Percentiles rank a stretch among this genome's conserved stretches.
Evolutionary conservation across 2,329 filamentous ascomycete genomes (phyloP).

Genomic region (Calonectria fujianensis): DNA sequence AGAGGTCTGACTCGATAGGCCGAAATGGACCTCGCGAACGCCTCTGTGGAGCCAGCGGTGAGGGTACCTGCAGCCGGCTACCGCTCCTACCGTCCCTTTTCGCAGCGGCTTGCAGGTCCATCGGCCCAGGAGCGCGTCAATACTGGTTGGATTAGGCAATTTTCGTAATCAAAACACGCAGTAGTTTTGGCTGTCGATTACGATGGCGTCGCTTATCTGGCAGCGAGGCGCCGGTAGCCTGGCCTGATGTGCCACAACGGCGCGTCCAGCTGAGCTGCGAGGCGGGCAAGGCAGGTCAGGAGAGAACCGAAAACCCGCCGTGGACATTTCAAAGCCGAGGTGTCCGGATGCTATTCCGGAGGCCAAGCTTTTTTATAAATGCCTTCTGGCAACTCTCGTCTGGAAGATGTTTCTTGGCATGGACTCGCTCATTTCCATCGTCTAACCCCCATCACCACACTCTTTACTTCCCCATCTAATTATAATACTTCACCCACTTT

Average conservation of each 20-base stretch:
- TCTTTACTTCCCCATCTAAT: not conserved
- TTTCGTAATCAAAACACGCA: constrained; percentile 19
- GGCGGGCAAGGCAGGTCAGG: constrained; percentile 1
- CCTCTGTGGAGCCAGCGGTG: constrained; percentile 21
- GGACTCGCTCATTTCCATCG: not conserved
- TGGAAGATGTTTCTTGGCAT: constrained; percentile 1
- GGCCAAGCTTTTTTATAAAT: constrained; percentile 25
- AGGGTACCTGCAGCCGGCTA: constrained; percentile 15
- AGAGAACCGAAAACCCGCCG: not conserved
- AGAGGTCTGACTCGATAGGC: not conserved
- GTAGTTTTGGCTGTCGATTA: not conserved
- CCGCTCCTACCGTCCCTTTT: constrained; percentile 1
- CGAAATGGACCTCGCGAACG: not conserved
- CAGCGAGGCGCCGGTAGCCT: constrained; percentile 7
- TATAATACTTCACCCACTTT: not conserved
- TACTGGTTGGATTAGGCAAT: not conserved
- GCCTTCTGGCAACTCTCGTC: constrained; percentile 4
- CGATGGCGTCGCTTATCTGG: constrained; percentile 1
- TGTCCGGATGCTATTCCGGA: not conserved
- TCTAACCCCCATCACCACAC: constrained; percentile 1
- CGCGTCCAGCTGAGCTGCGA: constrained; percentile 1
- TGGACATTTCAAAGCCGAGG: not conserved
- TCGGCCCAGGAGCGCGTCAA: not conserved
- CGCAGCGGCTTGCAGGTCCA: not conserved
- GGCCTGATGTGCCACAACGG: not conserved